Base-by-base conservation (phyloP, 2,329 filamentous ascomycete species). In the Scedosporium dehoogii region DNA sequence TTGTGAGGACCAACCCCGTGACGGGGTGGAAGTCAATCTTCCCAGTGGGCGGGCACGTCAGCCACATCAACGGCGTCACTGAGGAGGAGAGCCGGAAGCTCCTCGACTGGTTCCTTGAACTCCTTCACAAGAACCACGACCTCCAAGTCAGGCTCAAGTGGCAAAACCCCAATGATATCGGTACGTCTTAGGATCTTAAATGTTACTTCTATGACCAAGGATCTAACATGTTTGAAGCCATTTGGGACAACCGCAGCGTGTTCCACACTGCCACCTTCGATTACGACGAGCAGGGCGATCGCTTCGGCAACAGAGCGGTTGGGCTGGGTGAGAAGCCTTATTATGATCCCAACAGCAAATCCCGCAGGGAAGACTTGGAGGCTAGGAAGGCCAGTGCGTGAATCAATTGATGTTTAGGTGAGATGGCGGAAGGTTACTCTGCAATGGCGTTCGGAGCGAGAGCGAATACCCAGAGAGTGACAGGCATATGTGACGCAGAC, bases 221-320 rank as follows among this genome's bases (percentile, higher is more conserved):
- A 18, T 4, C 53, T 57, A 33, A 57, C 53, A 16, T 6, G 18
- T 27, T 16, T n/a, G 6, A 16, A 57, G 59, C 60, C 33, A 62
- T 62, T n/a, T 62, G 60, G 60, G 60, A 62, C 23, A 62, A 62
- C 41, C 73, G 83, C 9, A 81, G 79, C 63, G 78, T 75, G 5
- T 85, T 81, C 72, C 83, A 85, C 68, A 79, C 78, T 7, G 82
- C 82, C 0, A 86, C 83, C 0, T 82, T 79, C 63, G 83, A 86
- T 66, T 84, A 83, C 62, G 76, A 76, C 3, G 76, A 75, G 2
- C 74, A 78, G 25, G 82, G 81, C 1, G 75, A 79, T 42, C 73
- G 83, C 58, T 75, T 76, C 64, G 77, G 81, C 38, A 76, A 84
- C 69, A 70, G 83, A 18, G 76, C 79, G 1, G 82, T 85, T 33